Conservation (phyloP, 257 asterid species). For the Pogostemon cablin region DNA sequence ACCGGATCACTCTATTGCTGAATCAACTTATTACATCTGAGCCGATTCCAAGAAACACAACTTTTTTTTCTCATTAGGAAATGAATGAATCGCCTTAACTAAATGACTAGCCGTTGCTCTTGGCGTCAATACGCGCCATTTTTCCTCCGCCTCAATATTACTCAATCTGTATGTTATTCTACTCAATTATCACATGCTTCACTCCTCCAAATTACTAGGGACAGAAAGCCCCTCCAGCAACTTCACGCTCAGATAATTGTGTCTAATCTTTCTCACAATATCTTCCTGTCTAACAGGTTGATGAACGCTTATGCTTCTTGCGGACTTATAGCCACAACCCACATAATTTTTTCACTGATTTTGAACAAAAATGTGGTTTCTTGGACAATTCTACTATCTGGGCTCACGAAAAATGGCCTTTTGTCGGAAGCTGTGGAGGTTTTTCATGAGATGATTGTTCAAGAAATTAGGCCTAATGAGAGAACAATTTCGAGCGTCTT, state of each 20-base stretch:
- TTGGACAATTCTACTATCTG: conserved; percentile 63
- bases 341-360: conserved; percentile 43
- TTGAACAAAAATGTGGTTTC: conserved; percentile 51
- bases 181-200: conserved; percentile 39
- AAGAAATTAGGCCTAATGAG: conserved; percentile 55
- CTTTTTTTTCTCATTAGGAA: background rate
- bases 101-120: conserved; percentile 29
- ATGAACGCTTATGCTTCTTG: conserved; percentile 56
- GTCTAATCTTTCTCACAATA: conserved; percentile 43
- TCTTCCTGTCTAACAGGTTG: conserved; percentile 54
- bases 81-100: conserved; percentile 41
- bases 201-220: conserved; percentile 41
- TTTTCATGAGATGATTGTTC: conserved; percentile 48
- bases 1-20: no score
- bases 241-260: conserved; percentile 50
- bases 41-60: no score
- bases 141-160: conserved; percentile 6
- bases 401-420: conserved; percentile 52
- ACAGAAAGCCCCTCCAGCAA: conserved; percentile 48
- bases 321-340: conserved; percentile 43
- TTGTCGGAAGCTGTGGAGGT: conserved; percentile 48
- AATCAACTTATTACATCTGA: no score
- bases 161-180: conserved; percentile 3
- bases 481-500: conserved; percentile 54
- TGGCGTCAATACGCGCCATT: conserved; percentile 39